These are phyloP conservation scores for Lactarius akahatsu DNA, from an alignment of 768 basidiomycete genomes.

Conservation along the genomic window DNA sequence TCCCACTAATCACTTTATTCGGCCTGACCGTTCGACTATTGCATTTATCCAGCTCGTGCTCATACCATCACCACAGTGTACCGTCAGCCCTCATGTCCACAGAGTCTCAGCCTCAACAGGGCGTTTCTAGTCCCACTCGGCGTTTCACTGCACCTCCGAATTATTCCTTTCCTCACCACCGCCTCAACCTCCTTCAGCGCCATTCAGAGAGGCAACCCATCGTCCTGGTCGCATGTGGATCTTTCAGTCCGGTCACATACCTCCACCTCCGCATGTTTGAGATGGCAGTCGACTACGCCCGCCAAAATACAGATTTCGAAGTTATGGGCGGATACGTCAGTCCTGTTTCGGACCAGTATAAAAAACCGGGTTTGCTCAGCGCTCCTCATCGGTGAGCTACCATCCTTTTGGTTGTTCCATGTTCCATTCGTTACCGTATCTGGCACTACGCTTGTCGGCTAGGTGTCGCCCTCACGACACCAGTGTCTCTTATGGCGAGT, in stretches of 20 bases:
- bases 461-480: background rate
- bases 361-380: constrained; percentile 90
- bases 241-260: constrained; percentile 97
- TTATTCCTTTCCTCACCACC: constrained; percentile 67
- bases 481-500: background rate
- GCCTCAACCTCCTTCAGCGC: constrained; percentile 56
- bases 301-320: constrained; percentile 89
- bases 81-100: constrained; percentile 19
- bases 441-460: background rate
- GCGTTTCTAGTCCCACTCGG: background rate
- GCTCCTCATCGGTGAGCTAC: constrained; percentile 79
- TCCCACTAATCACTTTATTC: constrained; percentile 3
- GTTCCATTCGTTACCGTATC: constrained; percentile 1
- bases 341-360: constrained; percentile 94
- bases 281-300: constrained; percentile 96
- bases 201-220: constrained; percentile 76
- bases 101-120: constrained; percentile 6
- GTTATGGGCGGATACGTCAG: constrained; percentile 95
- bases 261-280: constrained; percentile 99
- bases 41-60: background rate
- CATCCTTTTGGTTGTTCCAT: background rate
- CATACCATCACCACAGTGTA: constrained; percentile 1
- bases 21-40: background rate
- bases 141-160: constrained; percentile 61
- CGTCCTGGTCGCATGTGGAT: constrained; percentile 95